Evolutionary conservation across 441 rosid genomes (phyloP), one percentile per base, ranked within the genome.

Genomic region (Corymbia calophylla): DNA sequence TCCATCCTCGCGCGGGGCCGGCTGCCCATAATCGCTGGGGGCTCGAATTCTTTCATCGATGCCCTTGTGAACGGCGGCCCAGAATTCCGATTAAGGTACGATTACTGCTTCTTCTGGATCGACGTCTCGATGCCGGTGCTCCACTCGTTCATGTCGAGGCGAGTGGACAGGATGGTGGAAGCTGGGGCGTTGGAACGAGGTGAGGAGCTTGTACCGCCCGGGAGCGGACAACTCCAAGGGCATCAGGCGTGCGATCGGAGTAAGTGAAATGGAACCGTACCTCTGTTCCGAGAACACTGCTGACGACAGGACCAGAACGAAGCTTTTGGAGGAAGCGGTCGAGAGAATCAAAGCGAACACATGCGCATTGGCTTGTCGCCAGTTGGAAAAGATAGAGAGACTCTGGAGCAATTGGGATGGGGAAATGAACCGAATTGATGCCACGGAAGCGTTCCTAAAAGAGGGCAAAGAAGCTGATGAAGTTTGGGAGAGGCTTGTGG

Each of bases 361-460:
- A 0, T 93, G 96, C 44, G 86, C 10, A 5, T 91, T 97, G 8
- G 96, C 98, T 29, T 82, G 93, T 56, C 93, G 95, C 5, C 99
- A 96, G 19, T 48, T 91, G 35, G 94, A 94, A 21, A 97, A 97
- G 91, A 95, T 97, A 66, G 90, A 87, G 27, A 89, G 93, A 58
- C 96, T 96, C 16, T 89, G 91, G 68, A 90, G 88, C 88, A 91
- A 88, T 25, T 92, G 97, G 97, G 92, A 84, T 12, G 91, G 97
- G 97, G 94, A 90, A 6, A 95, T 97, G 95, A 97, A 96, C 91
- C 94, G 95, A 2, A 86, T 96, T 15, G 97, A 97, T 55, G 99
- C 98, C 82, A 95, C 98, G 1, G 96, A 95, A 77, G 97, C 93
- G 49, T 95, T 97, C 84, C 87, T 91, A 53, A 93, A 91, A 81